These are phyloP conservation scores for Microthyrium microscopicum DNA, from an alignment of 2,329 filamentous ascomycete genomes.

Conservation along the genomic window DNA sequence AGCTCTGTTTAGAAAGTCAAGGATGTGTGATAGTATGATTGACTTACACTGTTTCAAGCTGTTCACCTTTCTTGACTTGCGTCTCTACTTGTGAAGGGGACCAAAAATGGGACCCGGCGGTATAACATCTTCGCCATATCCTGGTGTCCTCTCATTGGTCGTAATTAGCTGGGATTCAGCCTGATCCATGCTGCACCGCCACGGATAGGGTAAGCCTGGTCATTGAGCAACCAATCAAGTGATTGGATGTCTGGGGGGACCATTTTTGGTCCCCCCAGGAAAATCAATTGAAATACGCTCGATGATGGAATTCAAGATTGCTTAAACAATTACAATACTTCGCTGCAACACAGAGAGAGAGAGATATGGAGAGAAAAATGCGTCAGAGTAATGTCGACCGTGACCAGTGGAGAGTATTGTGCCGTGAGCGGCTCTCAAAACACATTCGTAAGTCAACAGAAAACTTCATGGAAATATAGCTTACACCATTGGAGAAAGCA, in stretches of 20 bases:
- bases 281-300: too few relatives aligned
- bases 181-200: background rate
- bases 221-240: too few relatives aligned
- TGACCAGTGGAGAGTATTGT: conserved; percentile 1
- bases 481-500: conserved; percentile 5
- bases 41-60: conserved; percentile 1
- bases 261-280: too few relatives aligned
- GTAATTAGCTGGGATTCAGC: conserved; percentile 2
- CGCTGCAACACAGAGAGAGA: too few relatives aligned
- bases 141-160: conserved; percentile 1
- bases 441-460: conserved; percentile 3
- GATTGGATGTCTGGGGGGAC: too few relatives aligned
- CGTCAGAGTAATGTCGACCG: conserved; percentile 1
- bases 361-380: conserved; percentile 2
- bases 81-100: too few relatives aligned
- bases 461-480: conserved; percentile 1
- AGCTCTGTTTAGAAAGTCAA: background rate
- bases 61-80: too few relatives aligned
- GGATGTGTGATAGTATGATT: background rate
- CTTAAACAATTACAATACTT: too few relatives aligned
- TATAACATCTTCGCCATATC: too few relatives aligned
- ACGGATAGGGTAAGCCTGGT: conserved; percentile 1
- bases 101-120: too few relatives aligned
- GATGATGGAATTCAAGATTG: too few relatives aligned
- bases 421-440: conserved; percentile 1